Conservation (phyloP, 2,329 filamentous ascomycete species). For the Fusarium sp. region DNA sequence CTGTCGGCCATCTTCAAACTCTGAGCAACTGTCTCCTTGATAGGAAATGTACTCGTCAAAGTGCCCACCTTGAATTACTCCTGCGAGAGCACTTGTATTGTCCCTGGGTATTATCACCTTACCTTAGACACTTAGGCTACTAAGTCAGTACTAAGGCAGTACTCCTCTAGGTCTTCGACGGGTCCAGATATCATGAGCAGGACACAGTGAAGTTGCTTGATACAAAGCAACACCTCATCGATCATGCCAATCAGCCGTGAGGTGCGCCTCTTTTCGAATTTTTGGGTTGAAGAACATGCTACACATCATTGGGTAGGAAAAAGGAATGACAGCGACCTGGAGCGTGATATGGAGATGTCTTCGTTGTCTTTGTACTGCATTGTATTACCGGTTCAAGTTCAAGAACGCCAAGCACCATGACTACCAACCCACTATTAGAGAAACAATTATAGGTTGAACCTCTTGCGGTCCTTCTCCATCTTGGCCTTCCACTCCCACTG, state of each 20-base stretch:
- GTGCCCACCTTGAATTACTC: background rate
- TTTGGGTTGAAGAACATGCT: too few species aligned
- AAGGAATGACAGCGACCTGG: background rate
- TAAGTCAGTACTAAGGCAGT: background rate
- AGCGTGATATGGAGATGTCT: background rate
- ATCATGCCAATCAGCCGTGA: background rate
- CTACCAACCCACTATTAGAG: background rate
- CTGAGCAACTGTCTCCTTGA: background rate
- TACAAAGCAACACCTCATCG: background rate
- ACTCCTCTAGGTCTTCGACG: background rate
- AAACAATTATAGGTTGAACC: conserved; percentile 81
- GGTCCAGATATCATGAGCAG: background rate
- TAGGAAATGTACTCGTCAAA: background rate
- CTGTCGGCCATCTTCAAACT: background rate
- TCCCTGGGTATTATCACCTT: background rate
- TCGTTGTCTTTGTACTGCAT: conserved; percentile 6
- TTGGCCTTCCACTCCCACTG: conserved; percentile 97
- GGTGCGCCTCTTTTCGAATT: background rate
- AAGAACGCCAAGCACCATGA: conserved; percentile 26
- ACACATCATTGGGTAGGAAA: background rate
- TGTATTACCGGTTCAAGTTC: conserved; percentile 14
- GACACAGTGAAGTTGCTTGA: background rate
- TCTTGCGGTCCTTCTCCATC: conserved; percentile 93
- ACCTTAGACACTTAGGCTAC: background rate
- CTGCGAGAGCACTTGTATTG: background rate